phyloP scores from a whole-genome alignment of 192 early-diverging fungal genomes.

The Coemansia sp. region DNA sequence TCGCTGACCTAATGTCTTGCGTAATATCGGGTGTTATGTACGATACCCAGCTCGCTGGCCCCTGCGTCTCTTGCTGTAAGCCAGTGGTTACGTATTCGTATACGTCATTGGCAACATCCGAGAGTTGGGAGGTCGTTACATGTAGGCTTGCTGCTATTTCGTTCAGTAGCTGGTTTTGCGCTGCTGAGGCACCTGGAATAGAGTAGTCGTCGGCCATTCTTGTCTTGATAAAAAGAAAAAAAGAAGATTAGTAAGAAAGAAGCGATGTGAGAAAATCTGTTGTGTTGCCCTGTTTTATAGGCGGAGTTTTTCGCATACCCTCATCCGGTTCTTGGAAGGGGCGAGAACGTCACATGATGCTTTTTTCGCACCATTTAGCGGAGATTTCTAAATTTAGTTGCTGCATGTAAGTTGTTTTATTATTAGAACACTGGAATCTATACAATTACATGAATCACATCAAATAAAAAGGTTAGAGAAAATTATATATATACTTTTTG shows the following conservation, averaged over 20 bases:
- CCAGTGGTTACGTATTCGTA: constrained; percentile 20
- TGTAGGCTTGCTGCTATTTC: constrained; percentile 28
- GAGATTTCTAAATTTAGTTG: too few relatives aligned
- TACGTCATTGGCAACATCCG: constrained; percentile 23
- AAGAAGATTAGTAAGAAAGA: background rate
- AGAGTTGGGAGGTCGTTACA: constrained; percentile 20
- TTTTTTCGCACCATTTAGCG: too few relatives aligned
- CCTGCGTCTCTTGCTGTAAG: constrained; percentile 6
- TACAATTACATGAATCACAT: too few relatives aligned
- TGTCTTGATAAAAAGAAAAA: background rate
- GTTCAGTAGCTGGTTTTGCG: constrained; percentile 33
- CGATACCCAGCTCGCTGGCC: constrained; percentile 28
- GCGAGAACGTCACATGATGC: background rate
- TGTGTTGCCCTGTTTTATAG: background rate
- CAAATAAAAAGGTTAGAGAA: too few relatives aligned
- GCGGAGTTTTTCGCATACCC: background rate
- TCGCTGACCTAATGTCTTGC: constrained; percentile 23
- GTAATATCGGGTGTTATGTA: constrained; percentile 25
- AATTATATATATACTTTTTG: background rate
- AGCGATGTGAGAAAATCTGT: background rate
- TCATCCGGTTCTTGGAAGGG: background rate
- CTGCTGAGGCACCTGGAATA: constrained; percentile 27
- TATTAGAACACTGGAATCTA: too few relatives aligned
- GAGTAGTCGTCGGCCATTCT: constrained; percentile 13
- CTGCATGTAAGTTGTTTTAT: too few relatives aligned